Evolutionary conservation across 345 rosid species (phyloP), one percentile per base, ranked within the genome.

Genomic region (Ricinus communis): DNA sequence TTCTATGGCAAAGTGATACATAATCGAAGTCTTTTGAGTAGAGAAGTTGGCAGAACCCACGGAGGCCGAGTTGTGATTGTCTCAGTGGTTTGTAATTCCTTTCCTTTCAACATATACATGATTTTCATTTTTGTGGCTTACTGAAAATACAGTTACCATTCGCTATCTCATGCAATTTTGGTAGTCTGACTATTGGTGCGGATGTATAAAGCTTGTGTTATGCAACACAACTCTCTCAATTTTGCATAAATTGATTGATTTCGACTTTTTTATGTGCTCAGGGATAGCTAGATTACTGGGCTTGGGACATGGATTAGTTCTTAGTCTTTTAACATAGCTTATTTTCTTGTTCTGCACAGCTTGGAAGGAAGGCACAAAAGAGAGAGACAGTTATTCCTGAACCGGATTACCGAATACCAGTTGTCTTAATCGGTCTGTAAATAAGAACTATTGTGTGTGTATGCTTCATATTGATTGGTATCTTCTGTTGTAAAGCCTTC

Each of bases 391-490:
- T 89, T 49, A 57, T 87, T 82, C 94, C 88, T 0, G 87, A 84
- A 38, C 94, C 91, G 8, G 91, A 85, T 77, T 87, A 85, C 77
- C 79, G 86, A 68, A 85, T 89, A 59, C 88, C 88, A 0, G 30
- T 81, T 69, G 83, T 89, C 63, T 77, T 87, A 14, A 87, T 87
- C 11, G 91, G 91, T 89, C 36, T 24, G 80, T 78, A 24, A 22
- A 54, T 61, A n/a, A n/a, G 28, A 49, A 58, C 31, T 27, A 0
- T 40, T 11, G 55, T 53, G 43, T 25, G 18, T 28, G 18, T 46
- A 16, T 21, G 36, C 3, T 4, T 46, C 10, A 0, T 40, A 58
- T 46, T 57, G 14, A 58, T 56, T 30, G n/a, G 54, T 27, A 41
- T 55, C 25, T 45, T 38, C 11, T 38, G 7, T 24, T 13, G n/a